These are phyloP conservation scores for Globisporangium barbulae DNA, from an alignment of 352 stramenopile species.

Conservation along the genomic window DNA sequence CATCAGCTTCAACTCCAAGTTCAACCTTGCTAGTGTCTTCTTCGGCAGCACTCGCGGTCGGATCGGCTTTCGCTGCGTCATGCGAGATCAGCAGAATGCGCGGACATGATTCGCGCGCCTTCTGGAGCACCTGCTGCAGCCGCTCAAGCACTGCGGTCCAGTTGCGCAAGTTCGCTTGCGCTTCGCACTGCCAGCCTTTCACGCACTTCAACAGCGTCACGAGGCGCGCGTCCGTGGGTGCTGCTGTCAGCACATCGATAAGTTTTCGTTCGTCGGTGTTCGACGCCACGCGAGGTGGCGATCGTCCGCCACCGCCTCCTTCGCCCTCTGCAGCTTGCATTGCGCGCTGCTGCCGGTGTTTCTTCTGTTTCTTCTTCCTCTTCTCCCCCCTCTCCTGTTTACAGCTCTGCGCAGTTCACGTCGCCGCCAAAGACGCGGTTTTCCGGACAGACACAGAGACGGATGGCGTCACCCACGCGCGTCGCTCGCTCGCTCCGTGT, in stretches of 20 bases:
- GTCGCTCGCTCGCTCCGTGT: background rate
- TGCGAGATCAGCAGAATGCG: slow-evolving; percentile 37
- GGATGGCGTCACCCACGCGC: slow-evolving; percentile 1
- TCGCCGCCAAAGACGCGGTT: background rate
- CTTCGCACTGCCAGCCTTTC: slow-evolving; percentile 76
- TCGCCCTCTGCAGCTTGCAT: slow-evolving; percentile 17
- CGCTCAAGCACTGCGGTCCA: slow-evolving; percentile 61
- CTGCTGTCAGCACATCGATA: slow-evolving; percentile 57
- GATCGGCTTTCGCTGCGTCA: background rate
- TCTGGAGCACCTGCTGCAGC: slow-evolving; percentile 44
- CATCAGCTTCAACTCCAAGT: slow-evolving; percentile 7
- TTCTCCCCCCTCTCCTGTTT: background rate
- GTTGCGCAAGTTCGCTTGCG: slow-evolving; percentile 70
- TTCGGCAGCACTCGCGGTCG: background rate
- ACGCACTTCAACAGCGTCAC: slow-evolving; percentile 61
- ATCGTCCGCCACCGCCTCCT: background rate
- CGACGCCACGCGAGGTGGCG: slow-evolving; percentile 15
- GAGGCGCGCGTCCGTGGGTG: slow-evolving; percentile 36
- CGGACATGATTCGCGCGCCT: slow-evolving; percentile 37
- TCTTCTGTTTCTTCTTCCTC: background rate
- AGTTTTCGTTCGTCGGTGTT: slow-evolving; percentile 53
- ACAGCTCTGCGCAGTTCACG: background rate
- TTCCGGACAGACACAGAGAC: background rate
- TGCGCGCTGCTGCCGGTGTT: background rate
- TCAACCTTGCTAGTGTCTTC: slow-evolving; percentile 19